Evolutionary conservation across 148 eudicot species (phyloP).

Genomic region (Polygonum maritimum): DNA sequence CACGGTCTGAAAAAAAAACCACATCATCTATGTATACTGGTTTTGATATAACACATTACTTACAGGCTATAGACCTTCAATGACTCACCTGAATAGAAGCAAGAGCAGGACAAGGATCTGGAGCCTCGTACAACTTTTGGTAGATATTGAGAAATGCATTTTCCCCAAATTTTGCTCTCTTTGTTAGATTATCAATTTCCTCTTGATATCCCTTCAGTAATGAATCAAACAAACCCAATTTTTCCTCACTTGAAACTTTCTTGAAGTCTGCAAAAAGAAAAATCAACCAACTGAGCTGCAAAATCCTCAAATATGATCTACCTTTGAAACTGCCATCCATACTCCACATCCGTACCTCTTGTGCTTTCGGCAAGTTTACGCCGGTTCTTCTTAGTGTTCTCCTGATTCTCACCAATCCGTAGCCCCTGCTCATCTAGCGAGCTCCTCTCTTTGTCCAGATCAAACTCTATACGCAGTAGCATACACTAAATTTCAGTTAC

Average conservation of each 20-base stretch:
- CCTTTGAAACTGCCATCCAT: not conserved
- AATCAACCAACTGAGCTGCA: not conserved
- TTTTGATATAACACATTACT: not conserved
- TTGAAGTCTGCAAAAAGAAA: conserved; percentile 60
- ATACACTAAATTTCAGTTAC: not conserved
- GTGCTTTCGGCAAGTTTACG: conserved; percentile 97
- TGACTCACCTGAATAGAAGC: conserved; percentile 61
- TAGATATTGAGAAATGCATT: conserved; percentile 96
- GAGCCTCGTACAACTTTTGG: conserved; percentile 98
- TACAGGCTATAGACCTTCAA: not conserved
- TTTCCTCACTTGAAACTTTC: conserved; percentile 84
- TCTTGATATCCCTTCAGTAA: conserved; percentile 95
- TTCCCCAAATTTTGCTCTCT: conserved; percentile 95
- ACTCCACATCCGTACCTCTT: conserved; percentile 43
- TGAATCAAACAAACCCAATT: conserved; percentile 63
- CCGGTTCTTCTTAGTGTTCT: conserved; percentile 91
- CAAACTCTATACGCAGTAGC: conserved; percentile 54
- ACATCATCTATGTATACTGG: not conserved
- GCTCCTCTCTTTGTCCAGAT: conserved; percentile 88
- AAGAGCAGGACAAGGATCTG: conserved; percentile 91
- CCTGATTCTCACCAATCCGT: conserved; percentile 92
- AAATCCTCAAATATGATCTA: not conserved
- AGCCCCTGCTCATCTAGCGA: conserved; percentile 95
- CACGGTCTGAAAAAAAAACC: not conserved
- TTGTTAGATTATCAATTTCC: conserved; percentile 96